phyloP scores from a whole-genome alignment of 306 rosid genomes.

The Cucurbita ficifolia region DNA sequence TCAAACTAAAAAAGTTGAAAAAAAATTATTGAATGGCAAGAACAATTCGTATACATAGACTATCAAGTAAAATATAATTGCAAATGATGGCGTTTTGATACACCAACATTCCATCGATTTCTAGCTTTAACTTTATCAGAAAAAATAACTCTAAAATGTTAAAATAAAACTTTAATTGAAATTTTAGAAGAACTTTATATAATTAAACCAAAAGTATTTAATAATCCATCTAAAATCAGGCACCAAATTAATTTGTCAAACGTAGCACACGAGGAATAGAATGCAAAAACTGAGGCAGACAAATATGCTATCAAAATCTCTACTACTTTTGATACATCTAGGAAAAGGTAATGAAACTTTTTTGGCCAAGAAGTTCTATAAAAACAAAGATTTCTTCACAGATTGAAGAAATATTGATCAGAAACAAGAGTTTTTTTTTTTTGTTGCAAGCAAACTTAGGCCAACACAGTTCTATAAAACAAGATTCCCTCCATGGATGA shows the following conservation, averaged over 20 bases:
- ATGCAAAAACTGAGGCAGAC: not conserved
- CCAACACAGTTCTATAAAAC: slow-evolving; percentile 1
- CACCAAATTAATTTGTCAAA: not conserved
- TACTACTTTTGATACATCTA: not conserved
- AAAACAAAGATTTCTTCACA: not conserved
- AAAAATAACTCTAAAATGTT: too few relatives aligned
- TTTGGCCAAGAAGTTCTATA: not conserved
- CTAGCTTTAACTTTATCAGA: too few relatives aligned
- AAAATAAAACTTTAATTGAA: too few relatives aligned
- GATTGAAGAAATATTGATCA: not conserved
- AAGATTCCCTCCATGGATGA: slow-evolving; percentile 1
- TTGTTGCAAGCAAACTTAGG: slow-evolving; percentile 1
- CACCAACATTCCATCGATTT: too few relatives aligned
- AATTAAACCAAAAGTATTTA: not conserved
- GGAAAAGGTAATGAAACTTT: not conserved
- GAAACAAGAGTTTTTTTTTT: not conserved
- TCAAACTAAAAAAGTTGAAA: too few relatives aligned
- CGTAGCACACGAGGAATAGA: not conserved
- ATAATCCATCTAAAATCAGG: not conserved
- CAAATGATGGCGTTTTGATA: too few relatives aligned
- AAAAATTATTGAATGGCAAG: too few relatives aligned
- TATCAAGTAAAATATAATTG: too few relatives aligned
- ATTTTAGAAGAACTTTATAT: not conserved
- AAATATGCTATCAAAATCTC: not conserved
- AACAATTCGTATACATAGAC: too few relatives aligned